phyloP scores from a whole-genome alignment of 495 filamentous ascomycete genomes.

The Podospora comata region DNA sequence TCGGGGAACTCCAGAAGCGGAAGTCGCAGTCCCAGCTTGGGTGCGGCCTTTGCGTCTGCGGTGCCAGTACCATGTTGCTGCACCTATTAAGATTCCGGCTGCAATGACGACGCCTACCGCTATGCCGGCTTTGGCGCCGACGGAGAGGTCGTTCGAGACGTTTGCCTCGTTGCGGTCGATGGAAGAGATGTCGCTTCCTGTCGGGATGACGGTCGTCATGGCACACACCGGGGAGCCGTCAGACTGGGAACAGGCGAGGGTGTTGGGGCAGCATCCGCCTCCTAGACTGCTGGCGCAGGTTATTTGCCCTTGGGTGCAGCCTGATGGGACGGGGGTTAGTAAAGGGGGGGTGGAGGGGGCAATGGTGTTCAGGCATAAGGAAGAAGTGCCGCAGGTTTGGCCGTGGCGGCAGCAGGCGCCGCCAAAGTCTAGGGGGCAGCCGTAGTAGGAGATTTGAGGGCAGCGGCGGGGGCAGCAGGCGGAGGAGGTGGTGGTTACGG shows the following conservation, averaged over 20 bases:
- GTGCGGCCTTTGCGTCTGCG: conserved; percentile 28
- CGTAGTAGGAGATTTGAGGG: conserved; percentile 34
- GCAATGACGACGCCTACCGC: conserved; percentile 44
- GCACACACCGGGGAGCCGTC: conserved; percentile 50
- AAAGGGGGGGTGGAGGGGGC: conserved; percentile 20
- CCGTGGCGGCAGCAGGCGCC: conserved; percentile 46
- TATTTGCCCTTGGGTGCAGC: conserved; percentile 72
- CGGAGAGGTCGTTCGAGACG: conserved; percentile 25
- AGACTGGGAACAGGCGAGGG: conserved; percentile 63
- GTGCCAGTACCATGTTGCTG: conserved; percentile 38
- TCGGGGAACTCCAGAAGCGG: not conserved
- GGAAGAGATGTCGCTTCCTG: conserved; percentile 28
- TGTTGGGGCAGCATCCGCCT: conserved; percentile 71
- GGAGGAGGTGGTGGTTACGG: conserved; percentile 20
- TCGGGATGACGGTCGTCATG: conserved; percentile 42
- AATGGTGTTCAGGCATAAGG: conserved; percentile 29
- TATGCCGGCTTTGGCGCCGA: conserved; percentile 44
- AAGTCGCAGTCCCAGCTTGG: conserved; percentile 1
- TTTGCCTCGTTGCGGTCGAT: conserved; percentile 1
- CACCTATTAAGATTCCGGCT: conserved; percentile 36
- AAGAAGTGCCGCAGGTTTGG: conserved; percentile 30
- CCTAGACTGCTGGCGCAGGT: conserved; percentile 62
- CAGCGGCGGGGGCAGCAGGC: conserved; percentile 44
- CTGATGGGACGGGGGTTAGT: conserved; percentile 32
- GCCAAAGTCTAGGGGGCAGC: conserved; percentile 40